phyloP scores from a whole-genome alignment of 345 rosid species.

The Eutrema yunnanense region DNA sequence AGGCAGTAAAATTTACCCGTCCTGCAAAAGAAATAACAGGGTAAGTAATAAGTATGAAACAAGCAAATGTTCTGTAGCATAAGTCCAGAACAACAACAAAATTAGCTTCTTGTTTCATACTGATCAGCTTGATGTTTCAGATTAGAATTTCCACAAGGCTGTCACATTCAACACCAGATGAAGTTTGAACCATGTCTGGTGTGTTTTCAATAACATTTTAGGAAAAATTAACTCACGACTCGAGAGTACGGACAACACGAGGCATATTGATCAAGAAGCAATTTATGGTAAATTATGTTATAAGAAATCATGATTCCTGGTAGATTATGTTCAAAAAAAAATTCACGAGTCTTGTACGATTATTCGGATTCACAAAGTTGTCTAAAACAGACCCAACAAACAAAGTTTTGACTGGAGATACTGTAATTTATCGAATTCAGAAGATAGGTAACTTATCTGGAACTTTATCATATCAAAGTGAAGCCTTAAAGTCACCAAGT shows the following conservation, averaged over 20 bases:
- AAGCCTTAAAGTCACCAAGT: neutral
- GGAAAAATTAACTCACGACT: too few species aligned
- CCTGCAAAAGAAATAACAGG: conserved; percentile 15
- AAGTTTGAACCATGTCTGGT: neutral
- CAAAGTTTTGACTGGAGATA: neutral
- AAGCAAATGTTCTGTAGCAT: neutral
- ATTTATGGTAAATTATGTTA: neutral
- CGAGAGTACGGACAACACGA: too few species aligned
- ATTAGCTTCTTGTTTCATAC: neutral
- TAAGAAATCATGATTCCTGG: neutral
- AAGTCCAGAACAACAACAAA: neutral
- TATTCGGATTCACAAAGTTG: neutral
- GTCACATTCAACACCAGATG: neutral
- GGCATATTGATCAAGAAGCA: too few species aligned
- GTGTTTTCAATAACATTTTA: neutral
- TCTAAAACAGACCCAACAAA: neutral
- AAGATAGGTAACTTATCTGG: neutral
- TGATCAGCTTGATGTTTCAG: neutral
- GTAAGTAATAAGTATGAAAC: neutral
- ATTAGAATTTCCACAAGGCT: neutral
- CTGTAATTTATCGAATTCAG: neutral
- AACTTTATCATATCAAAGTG: neutral
- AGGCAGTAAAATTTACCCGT: conserved; percentile 7
- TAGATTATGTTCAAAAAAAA: neutral
- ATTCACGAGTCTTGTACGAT: neutral